Percentiles rank a stretch among this genome's conserved stretches.
Evolutionary conservation across 768 basidiomycete species (phyloP).

Genomic region (Kwoniella sp.): DNA sequence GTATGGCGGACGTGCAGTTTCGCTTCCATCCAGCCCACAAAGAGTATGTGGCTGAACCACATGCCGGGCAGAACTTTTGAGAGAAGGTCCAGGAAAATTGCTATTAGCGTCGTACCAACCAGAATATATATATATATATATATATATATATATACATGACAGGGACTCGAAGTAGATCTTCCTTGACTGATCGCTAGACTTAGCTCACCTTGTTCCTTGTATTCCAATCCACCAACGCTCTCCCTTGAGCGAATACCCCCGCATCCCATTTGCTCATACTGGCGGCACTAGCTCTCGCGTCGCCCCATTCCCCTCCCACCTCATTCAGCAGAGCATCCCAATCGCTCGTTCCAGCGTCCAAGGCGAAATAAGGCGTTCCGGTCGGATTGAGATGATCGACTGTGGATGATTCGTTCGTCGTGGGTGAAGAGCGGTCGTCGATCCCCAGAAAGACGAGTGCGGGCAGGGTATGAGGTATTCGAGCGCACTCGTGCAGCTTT

Average conservation of each 20-base stretch:
- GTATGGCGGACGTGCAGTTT: constrained; percentile 64
- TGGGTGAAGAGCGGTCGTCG: constrained; percentile 44
- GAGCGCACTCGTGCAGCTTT: constrained; percentile 59
- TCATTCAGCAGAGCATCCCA: constrained; percentile 45
- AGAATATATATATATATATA: no score
- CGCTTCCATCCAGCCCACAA: constrained; percentile 98
- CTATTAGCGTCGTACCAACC: background rate
- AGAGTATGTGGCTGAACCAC: constrained; percentile 76
- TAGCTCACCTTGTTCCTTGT: constrained; percentile 71
- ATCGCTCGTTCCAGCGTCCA: constrained; percentile 65
- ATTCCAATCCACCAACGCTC: constrained; percentile 92
- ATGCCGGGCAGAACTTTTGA: constrained; percentile 80
- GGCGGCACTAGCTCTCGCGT: constrained; percentile 49
- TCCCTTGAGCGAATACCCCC: constrained; percentile 73
- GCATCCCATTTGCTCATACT: constrained; percentile 67
- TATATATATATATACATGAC: no score
- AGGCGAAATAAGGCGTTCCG: constrained; percentile 81
- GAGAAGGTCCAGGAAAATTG: background rate
- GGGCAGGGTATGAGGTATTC: constrained; percentile 34
- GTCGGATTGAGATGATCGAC: constrained; percentile 68
- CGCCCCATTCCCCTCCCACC: constrained; percentile 58
- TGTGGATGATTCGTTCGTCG: constrained; percentile 60
- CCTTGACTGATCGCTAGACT: no score
- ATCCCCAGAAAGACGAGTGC: constrained; percentile 53
- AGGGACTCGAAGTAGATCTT: no score